A percentile compares a stretch with the other conserved stretches of the same genome.
Conservation (phyloP, 1,139 yeast species). For the Pichia sp. region DNA sequence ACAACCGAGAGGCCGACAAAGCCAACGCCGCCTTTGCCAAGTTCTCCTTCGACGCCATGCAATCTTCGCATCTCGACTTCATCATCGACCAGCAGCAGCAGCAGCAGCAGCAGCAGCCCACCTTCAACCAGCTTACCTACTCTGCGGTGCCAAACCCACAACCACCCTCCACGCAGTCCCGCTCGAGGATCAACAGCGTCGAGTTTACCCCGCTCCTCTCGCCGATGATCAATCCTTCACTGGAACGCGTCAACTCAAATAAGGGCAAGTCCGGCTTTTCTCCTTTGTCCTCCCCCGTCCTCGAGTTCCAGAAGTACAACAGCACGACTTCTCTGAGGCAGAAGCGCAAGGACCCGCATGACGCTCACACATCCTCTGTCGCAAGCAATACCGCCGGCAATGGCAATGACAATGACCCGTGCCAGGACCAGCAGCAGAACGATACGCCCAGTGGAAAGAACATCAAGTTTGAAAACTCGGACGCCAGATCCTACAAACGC, state of each 20-base stretch:
- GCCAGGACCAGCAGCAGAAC: neutral
- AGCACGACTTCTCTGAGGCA: constrained; percentile 22
- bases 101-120: neutral
- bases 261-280: constrained; percentile 34
- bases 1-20: neutral
- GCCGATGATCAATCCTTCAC: constrained; percentile 72
- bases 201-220: constrained; percentile 72
- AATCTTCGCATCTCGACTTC: neutral
- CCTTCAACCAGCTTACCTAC: neutral
- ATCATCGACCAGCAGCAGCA: constrained; percentile 1
- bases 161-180: constrained; percentile 1
- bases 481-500: constrained; percentile 24
- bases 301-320: constrained; percentile 40
- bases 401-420: neutral
- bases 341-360: constrained; percentile 24
- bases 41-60: neutral
- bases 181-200: constrained; percentile 25
- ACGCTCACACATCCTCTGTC: neutral
- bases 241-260: constrained; percentile 36
- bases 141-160: neutral
- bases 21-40: neutral
- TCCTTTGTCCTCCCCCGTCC: constrained; percentile 64
- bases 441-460: neutral
- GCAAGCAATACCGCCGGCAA: neutral
- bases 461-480: neutral